Evolutionary conservation across 2,329 filamentous ascomycete species (phyloP).

Genomic region (Aspergillus sp.): DNA sequence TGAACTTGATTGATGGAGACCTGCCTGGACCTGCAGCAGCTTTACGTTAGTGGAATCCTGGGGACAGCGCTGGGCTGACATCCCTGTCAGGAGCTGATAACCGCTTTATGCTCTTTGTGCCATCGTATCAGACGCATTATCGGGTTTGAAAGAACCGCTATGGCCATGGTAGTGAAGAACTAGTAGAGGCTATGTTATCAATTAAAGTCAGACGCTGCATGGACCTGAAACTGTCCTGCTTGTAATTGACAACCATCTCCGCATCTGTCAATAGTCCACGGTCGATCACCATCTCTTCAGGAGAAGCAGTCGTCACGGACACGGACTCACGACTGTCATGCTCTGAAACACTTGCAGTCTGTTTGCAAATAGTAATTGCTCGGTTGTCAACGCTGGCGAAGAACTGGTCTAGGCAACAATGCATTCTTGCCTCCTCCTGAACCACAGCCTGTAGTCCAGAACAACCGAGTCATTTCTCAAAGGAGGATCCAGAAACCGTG

Average conservation of each 20-base stretch:
- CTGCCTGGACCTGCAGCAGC: constrained; percentile 23
- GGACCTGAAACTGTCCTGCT: background rate
- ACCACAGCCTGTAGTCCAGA: background rate
- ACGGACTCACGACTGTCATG: background rate
- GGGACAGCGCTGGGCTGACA: constrained; percentile 7
- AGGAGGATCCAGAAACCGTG: constrained; percentile 1
- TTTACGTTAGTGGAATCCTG: constrained; percentile 15
- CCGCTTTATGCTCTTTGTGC: background rate
- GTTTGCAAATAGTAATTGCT: background rate
- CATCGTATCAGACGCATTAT: constrained; percentile 2
- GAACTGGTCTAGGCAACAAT: background rate
- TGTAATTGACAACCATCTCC: background rate
- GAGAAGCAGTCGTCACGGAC: constrained; percentile 4
- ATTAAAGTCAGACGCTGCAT: background rate
- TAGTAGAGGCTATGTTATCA: background rate
- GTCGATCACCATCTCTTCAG: background rate
- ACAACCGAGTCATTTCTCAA: background rate
- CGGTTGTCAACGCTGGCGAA: background rate
- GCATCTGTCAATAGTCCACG: background rate
- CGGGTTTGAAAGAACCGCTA: background rate
- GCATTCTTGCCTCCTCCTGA: background rate
- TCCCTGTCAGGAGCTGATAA: constrained; percentile 2
- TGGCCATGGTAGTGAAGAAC: background rate
- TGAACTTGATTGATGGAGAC: constrained; percentile 14
- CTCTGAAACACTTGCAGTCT: constrained; percentile 7